These are phyloP conservation scores for Bryum argenteum DNA, from an alignment of 225 moss, liverwort and hornwort species.

Conservation along the genomic window DNA sequence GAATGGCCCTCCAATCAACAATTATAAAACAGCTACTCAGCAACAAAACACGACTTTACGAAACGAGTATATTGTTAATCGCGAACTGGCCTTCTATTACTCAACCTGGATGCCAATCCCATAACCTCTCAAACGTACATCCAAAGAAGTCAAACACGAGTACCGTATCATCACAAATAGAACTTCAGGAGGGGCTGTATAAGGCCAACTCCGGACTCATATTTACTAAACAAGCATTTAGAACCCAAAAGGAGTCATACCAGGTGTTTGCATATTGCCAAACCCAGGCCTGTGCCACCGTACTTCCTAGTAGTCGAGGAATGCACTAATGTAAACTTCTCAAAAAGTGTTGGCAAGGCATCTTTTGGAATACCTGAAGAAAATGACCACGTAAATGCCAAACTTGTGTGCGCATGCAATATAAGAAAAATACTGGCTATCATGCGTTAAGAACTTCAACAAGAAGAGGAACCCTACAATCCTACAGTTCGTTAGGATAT, in stretches of 20 bases:
- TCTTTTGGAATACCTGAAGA: conserved; percentile 58
- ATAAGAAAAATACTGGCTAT: neutral
- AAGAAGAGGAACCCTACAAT: conserved; percentile 11
- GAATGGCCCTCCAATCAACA: conserved; percentile 28
- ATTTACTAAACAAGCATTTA: conserved; percentile 3
- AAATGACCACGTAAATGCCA: conserved; percentile 11
- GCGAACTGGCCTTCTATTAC: conserved; percentile 1
- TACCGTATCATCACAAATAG: conserved; percentile 1
- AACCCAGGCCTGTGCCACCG: conserved; percentile 61
- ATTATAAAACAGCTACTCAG: conserved; percentile 32
- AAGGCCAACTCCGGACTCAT: neutral
- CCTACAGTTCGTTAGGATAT: neutral
- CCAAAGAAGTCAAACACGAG: neutral
- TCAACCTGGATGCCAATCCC: conserved; percentile 24
- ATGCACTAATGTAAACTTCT: conserved; percentile 65
- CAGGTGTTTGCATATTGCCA: conserved; percentile 69
- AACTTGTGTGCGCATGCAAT: conserved; percentile 5
- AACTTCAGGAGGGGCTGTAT: neutral
- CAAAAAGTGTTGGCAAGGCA: conserved; percentile 59
- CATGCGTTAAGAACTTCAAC: neutral
- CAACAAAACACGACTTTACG: conserved; percentile 24
- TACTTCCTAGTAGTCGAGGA: conserved; percentile 66
- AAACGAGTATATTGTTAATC: no score
- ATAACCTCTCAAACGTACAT: conserved; percentile 4
- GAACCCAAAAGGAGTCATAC: conserved; percentile 36